A percentile compares a stretch with the other conserved stretches of the same genome.
These are phyloP conservation scores for Cystoderma amianthinum DNA, from an alignment of 768 basidiomycete genomes.

Conservation along the genomic window DNA sequence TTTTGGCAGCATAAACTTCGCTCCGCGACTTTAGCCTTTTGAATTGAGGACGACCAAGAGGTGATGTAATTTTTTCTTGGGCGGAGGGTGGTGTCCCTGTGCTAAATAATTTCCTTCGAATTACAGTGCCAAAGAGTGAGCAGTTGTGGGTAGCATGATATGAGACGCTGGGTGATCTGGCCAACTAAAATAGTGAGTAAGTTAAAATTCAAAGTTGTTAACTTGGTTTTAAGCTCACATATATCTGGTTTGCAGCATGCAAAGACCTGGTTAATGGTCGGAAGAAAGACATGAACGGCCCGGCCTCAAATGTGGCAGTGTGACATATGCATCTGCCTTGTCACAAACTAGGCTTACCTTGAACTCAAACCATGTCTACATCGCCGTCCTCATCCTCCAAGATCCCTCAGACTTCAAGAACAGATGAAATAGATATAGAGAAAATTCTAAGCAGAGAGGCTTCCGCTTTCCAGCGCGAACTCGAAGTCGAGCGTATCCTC, in stretches of 20 bases:
- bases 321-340: neutral
- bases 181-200: too few species aligned
- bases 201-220: neutral
- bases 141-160: neutral
- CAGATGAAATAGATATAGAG: constrained; percentile 61
- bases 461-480: constrained; percentile 78
- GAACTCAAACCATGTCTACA: constrained; percentile 1
- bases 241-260: neutral
- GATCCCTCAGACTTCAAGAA: constrained; percentile 2
- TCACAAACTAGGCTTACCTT: too few species aligned
- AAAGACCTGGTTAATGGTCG: neutral
- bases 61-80: neutral
- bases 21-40: constrained; percentile 16
- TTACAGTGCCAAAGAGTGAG: neutral
- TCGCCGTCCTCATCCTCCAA: constrained; percentile 6
- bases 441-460: constrained; percentile 75
- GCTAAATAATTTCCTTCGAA: neutral
- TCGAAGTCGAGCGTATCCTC: constrained; percentile 88
- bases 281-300: neutral
- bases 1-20: constrained; percentile 46
- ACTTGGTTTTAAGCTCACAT: neutral
- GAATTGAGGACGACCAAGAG: constrained; percentile 1
- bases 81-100: neutral
- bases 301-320: neutral
- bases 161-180: neutral